These are phyloP conservation scores for Eucalyptus coolabah DNA, from an alignment of 345 rosid genomes.

Conservation along the genomic window DNA sequence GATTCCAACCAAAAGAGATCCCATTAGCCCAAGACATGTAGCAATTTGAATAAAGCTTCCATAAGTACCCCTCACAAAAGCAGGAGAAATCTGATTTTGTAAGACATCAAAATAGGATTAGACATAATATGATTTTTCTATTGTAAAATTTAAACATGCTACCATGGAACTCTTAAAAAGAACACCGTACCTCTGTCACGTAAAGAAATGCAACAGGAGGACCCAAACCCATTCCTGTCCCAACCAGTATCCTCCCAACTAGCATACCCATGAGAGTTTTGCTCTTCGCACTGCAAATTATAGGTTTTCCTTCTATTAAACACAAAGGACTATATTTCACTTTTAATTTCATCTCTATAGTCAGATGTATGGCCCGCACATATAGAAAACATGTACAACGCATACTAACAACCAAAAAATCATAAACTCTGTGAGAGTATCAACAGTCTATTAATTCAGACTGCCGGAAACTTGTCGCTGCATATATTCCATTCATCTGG, in stretches of 20 bases:
- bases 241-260: slow-evolving; percentile 82
- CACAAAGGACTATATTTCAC: not conserved
- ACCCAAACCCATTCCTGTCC: slow-evolving; percentile 92
- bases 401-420: not conserved
- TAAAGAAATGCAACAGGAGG: slow-evolving; percentile 92
- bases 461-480: not conserved
- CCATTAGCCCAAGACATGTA: slow-evolving; percentile 91
- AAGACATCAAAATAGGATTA: not conserved
- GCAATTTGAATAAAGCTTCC: slow-evolving; percentile 96
- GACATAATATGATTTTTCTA: not conserved
- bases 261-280: slow-evolving; percentile 68
- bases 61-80: slow-evolving; percentile 92
- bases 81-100: slow-evolving; percentile 66
- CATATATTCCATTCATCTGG: not conserved
- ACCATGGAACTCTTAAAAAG: not conserved
- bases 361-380: not conserved
- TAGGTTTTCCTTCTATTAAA: not conserved
- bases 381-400: not conserved
- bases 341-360: not conserved
- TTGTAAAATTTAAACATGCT: not conserved
- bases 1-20: slow-evolving; percentile 68
- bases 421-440: not conserved
- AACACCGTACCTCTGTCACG: slow-evolving; percentile 69
- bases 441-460: not conserved
- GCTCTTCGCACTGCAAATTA: slow-evolving; percentile 51